Conservation (phyloP, 1,284 basidiomycete species). For the Ceratobasidium sp. region DNA sequence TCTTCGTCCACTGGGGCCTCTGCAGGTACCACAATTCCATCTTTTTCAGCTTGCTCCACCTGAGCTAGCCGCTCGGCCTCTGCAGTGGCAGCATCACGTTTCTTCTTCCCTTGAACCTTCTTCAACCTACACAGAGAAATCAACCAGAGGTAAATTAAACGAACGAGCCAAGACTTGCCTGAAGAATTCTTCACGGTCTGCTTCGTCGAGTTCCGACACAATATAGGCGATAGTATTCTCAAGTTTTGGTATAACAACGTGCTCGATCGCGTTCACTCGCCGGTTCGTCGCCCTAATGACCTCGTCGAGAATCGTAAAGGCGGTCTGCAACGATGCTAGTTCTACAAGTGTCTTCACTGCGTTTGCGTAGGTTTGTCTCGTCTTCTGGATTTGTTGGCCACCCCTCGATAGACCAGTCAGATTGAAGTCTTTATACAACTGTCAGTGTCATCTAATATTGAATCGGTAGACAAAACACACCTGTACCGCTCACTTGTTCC, state of each 20-base stretch:
- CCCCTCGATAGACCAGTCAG: slow-evolving; percentile 97
- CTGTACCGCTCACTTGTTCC: slow-evolving; percentile 82
- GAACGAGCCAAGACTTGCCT: slow-evolving; percentile 62
- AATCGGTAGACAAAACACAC: slow-evolving; percentile 59
- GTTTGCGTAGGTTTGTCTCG: slow-evolving; percentile 96
- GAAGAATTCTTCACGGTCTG: slow-evolving; percentile 98
- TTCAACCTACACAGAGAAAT: slow-evolving; percentile 69
- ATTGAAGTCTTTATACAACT: slow-evolving; percentile 81
- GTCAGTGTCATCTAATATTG: not conserved
- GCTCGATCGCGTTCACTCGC: slow-evolving; percentile 98
- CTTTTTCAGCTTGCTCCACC: slow-evolving; percentile 50
- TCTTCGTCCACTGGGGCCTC: slow-evolving; percentile 48
- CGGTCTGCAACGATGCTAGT: slow-evolving; percentile 95
- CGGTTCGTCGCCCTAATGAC: slow-evolving; percentile 99
- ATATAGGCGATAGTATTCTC: slow-evolving; percentile 99
- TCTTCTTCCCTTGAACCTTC: slow-evolving; percentile 98
- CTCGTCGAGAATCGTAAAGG: slow-evolving; percentile 98
- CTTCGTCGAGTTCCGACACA: slow-evolving; percentile 93
- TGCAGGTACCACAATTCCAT: slow-evolving; percentile 49
- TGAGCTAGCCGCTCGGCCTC: slow-evolving; percentile 55
- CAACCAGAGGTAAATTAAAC: not conserved
- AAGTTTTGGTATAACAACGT: slow-evolving; percentile 94
- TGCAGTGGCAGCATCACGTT: slow-evolving; percentile 74
- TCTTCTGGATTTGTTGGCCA: slow-evolving; percentile 94
- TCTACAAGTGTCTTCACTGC: slow-evolving; percentile 97